Percentiles rank a stretch among this genome's conserved stretches.
Conservation (phyloP, 257 asterid genomes). For the Gynochthodes officinalis region DNA sequence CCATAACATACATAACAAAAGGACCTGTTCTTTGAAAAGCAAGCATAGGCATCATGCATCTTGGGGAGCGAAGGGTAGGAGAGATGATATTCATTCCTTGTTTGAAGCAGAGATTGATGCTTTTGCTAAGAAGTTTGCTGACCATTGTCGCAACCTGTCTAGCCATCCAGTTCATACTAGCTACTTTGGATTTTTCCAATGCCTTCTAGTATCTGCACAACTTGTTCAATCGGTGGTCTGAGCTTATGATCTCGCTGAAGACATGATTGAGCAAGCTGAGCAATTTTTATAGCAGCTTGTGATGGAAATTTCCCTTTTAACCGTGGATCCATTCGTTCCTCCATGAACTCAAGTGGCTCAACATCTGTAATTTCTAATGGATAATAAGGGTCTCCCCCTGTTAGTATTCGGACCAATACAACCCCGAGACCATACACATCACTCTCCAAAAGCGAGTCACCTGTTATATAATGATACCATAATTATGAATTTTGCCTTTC, state of each 20-base stretch:
- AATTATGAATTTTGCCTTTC: not conserved
- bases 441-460: not conserved
- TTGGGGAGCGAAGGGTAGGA: too few species aligned
- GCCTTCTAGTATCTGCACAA: not conserved
- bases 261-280: not conserved
- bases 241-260: not conserved
- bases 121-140: not conserved
- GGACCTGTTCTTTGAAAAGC: too few species aligned
- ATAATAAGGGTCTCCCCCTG: not conserved
- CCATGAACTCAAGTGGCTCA: not conserved
- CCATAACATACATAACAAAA: too few species aligned
- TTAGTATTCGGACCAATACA: not conserved
- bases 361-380: not conserved
- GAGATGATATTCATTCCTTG: not conserved
- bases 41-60: too few species aligned
- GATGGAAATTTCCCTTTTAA: not conserved
- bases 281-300: not conserved
- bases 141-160: not conserved
- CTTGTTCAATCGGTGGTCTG: not conserved
- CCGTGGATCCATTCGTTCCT: not conserved
- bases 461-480: not conserved
- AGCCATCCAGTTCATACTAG: not conserved
- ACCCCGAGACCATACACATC: not conserved
- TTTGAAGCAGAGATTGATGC: not conserved
- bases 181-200: not conserved